Percentiles rank a stretch among this genome's conserved stretches.
Conservation (phyloP, 176 grass and related monocot species). For the Musa beccarii region DNA sequence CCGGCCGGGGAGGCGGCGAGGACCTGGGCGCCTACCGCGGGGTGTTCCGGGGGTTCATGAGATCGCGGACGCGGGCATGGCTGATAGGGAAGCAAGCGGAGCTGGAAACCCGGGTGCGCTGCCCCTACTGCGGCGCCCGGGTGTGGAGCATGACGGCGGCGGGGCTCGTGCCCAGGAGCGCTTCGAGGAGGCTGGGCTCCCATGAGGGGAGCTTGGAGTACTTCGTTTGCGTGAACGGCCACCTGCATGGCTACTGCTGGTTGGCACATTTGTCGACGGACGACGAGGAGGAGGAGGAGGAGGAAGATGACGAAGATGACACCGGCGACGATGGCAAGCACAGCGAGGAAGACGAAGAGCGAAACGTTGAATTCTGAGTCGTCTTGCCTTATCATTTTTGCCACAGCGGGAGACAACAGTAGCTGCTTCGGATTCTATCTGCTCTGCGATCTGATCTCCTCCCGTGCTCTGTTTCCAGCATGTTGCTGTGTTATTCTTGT, state of each 20-base stretch:
- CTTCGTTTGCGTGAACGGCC: constrained; percentile 74
- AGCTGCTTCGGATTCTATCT: background rate
- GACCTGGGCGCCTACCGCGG: constrained; percentile 61
- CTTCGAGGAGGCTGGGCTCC: constrained; percentile 44
- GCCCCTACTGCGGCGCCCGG: constrained; percentile 63
- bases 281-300: constrained; percentile 2
- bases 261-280: constrained; percentile 49
- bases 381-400: background rate
- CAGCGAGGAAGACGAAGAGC: background rate
- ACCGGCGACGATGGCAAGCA: constrained; percentile 4
- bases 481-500: background rate
- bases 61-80: constrained; percentile 50
- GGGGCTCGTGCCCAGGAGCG: constrained; percentile 42
- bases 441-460: background rate
- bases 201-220: constrained; percentile 50
- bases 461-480: background rate
- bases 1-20: background rate
- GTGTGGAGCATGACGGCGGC: constrained; percentile 85
- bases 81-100: constrained; percentile 37
- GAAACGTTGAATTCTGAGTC: background rate
- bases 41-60: constrained; percentile 66
- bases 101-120: constrained; percentile 44
- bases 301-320: background rate
- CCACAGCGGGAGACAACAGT: background rate
- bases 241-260: constrained; percentile 80